Base-by-base conservation (phyloP, 768 basidiomycete species). In the Rhizopogon vesiculosus region DNA sequence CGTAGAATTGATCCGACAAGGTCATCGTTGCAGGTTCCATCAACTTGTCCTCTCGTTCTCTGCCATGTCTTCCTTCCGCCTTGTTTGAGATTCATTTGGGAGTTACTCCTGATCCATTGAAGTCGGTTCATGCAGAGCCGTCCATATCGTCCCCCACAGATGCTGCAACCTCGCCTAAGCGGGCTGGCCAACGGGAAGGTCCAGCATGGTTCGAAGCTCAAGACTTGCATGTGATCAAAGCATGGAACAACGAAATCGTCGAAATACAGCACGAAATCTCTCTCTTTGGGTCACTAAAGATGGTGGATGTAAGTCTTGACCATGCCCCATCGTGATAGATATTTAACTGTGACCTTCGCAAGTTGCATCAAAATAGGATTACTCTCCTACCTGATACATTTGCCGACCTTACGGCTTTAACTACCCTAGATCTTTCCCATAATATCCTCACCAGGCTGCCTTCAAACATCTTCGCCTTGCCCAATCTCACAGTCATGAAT, bases 261-360 rank as follows among this genome's bases (percentile, higher is more conserved):
- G 87, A 89, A 63, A 77, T 93, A 29, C 91, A 92, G 60, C 85
- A 83, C 22, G 91, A 93, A 66, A 86, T 93, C 13, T 87, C 87
- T 0, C 76, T 92, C 44, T 93, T 93, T 65, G 91, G 91, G 3
- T 89, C 88, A 3, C 74, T 93, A 51, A 92, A 91, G 69, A 80
- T 76, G 1, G 62, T 93, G 41, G 91, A 93, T 68, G 91, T 91
- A 71, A 55, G 90, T 74, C 15, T 16, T 45, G 15, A 45, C 45
- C 41, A 35, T 39, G 25, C 53, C 40, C 28, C 28, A n/a, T n/a
- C 0, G 13, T 46, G 15, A 25, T 55, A 33, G 1, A 25, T 39
- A 22, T 31, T 46, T 22, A 39, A 31, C 38, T 56, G 3, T 49
- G 54, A 1, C 60, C 19, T 19, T 38, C 18, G 35, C 19, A 54